A percentile compares a stretch with the other conserved stretches of the same genome.
These are phyloP conservation scores for Aspergillus affinis DNA, from an alignment of 495 filamentous ascomycete genomes.

Conservation along the genomic window DNA sequence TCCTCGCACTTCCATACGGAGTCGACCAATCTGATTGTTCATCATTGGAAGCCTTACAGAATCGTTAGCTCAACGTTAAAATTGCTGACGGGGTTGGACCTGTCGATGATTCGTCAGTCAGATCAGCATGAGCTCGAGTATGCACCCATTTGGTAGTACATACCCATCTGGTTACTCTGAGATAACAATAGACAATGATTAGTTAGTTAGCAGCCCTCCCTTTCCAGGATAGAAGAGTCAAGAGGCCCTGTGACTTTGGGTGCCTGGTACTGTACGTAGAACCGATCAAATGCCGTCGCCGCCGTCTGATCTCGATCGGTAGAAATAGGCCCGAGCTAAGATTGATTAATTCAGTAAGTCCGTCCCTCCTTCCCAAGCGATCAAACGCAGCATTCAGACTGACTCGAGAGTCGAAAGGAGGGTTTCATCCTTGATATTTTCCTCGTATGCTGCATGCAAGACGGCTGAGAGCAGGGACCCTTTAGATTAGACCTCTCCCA, in stretches of 20 bases:
- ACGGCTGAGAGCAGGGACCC: slow-evolving; percentile 11
- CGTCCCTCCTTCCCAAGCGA: background rate
- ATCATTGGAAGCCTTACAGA: slow-evolving; percentile 18
- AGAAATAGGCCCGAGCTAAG: background rate
- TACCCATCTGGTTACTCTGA: background rate
- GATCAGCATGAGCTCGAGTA: background rate
- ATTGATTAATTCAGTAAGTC: background rate
- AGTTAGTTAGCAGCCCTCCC: background rate
- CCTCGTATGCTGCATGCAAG: slow-evolving; percentile 16
- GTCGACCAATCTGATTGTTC: slow-evolving; percentile 5
- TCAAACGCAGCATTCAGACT: background rate
- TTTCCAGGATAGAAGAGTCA: background rate
- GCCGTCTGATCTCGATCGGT: background rate
- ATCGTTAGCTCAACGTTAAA: slow-evolving; percentile 10
- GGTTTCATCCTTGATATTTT: background rate
- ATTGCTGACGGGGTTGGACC: background rate
- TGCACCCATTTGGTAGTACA: background rate
- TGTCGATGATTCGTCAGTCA: slow-evolving; percentile 1
- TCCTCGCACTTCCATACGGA: background rate
- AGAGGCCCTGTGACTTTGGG: background rate
- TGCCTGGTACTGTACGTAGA: background rate
- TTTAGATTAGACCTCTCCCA: slow-evolving; percentile 3
- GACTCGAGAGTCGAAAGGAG: background rate
- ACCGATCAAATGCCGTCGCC: background rate
- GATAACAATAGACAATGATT: background rate